Evolutionary conservation across 2,329 filamentous ascomycete species (phyloP).

Genomic region (Alternaria burnsii): DNA sequence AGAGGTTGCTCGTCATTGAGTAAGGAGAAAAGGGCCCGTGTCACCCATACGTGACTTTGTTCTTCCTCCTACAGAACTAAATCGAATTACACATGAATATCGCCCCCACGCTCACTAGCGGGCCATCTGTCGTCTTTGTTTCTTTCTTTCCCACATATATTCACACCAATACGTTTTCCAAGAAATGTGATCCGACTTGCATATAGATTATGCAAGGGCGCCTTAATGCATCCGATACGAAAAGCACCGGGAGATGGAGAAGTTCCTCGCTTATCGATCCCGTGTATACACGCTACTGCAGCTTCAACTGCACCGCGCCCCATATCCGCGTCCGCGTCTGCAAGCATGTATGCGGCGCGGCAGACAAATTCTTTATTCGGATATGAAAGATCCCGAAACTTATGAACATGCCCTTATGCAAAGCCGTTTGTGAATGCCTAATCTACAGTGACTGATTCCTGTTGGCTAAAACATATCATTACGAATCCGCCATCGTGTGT

Average conservation of each 20-base stretch:
- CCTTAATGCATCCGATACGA: background rate
- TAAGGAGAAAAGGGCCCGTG: conserved; percentile 11
- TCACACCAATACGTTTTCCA: background rate
- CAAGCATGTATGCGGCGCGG: background rate
- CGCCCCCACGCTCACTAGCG: background rate
- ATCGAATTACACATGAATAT: background rate
- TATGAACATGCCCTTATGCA: background rate
- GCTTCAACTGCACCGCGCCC: background rate
- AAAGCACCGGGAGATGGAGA: background rate
- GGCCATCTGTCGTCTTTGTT: background rate
- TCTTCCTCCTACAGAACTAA: background rate
- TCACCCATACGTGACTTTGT: background rate
- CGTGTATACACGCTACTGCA: background rate
- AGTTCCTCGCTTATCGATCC: conserved; percentile 1
- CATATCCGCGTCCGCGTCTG: conserved; percentile 1
- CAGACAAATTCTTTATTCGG: background rate
- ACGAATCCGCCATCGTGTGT: too few species aligned
- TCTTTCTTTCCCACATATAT: background rate
- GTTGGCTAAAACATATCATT: too few species aligned
- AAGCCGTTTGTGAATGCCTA: background rate
- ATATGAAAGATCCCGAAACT: background rate
- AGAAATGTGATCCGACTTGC: conserved; percentile 3
- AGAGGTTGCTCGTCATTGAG: conserved; percentile 61
- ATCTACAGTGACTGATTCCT: too few species aligned
- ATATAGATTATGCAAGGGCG: conserved; percentile 2